Evolutionary conservation across 2,329 filamentous ascomycete species (phyloP), one percentile per base, ranked within the genome.

Genomic region (Aplosporella prunicola): DNA sequence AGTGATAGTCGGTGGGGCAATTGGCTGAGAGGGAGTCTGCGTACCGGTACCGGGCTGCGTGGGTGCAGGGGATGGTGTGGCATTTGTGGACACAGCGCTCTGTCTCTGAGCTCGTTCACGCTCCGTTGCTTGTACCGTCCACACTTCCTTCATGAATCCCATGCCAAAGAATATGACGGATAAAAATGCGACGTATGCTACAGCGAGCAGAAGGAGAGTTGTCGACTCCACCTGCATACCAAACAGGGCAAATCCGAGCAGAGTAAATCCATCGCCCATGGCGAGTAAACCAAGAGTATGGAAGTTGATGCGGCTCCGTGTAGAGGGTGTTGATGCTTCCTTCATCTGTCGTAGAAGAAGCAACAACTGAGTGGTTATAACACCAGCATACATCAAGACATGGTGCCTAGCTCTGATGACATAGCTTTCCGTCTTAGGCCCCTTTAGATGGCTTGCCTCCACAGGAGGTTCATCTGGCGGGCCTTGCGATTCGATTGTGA

Each of bases 141-240:
- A 80, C n/a, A 80, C 75, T 36, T 79, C 75, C 62, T 78, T 73
- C 49, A 80, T 61, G 46, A 80, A 80, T 35, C 74, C 71, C 61
- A 80, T 76, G 20, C 75, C 74, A 39, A 78, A 72, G 51, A 74
- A 74, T 40, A 71, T 70, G 16, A 78, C 72, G 11, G 71, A 73
- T 32, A 78, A 66, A 44, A 78, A 71, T 1, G 72, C 67, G 13
- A 80, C 53, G 49, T 78, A 80, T 2, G 70, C 70, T 17, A 69
- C 66, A 2, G 67, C 66, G 11, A 74, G 66, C 37, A 78, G 53
- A 11, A 72, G 61, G 20, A 78, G 53, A 44, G 74, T 76, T 0
- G 72, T 66, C 1, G 69, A 27, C 26, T 40, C 38, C 7, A 35
- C 64, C 10, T 58, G 56, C 41, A 77, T 63, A 43, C 72, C 68